phyloP scores from a whole-genome alignment of 768 basidiomycete genomes.

The Mycena galopus region DNA sequence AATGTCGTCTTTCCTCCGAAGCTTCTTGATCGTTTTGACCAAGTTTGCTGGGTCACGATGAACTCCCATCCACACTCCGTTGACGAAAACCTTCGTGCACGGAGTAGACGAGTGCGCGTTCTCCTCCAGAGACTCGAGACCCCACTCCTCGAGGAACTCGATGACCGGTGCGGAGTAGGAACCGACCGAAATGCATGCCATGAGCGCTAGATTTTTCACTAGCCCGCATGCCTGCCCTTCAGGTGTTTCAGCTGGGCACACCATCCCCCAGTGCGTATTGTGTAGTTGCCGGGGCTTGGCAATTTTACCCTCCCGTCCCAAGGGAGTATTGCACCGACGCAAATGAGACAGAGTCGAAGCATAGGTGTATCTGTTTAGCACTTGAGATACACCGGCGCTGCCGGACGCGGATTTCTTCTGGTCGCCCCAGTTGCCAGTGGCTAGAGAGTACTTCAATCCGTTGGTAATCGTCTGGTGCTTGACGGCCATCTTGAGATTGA shows the following conservation, averaged over 20 bases:
- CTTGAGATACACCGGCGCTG: constrained; percentile 98
- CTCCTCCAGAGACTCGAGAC: constrained; percentile 94
- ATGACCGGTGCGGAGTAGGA: constrained; percentile 96
- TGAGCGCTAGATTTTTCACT: constrained; percentile 97
- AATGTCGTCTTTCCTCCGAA: constrained; percentile 95
- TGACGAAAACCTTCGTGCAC: constrained; percentile 97
- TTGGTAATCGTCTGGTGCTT: constrained; percentile 98
- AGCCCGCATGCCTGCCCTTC: constrained; percentile 99
- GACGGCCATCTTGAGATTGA: constrained; percentile 91
- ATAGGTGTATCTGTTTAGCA: constrained; percentile 98
- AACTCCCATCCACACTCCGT: constrained; percentile 99
- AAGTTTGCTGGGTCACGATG: constrained; percentile 95
- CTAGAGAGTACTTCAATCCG: constrained; percentile 96
- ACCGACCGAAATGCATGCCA: constrained; percentile 98
- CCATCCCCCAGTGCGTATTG: constrained; percentile 99
- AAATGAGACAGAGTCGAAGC: constrained; percentile 98
- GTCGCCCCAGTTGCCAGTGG: constrained; percentile 99
- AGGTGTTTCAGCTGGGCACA: constrained; percentile 98
- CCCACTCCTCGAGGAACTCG: constrained; percentile 99
- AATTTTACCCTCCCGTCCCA: constrained; percentile 98
- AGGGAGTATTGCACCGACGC: constrained; percentile 97
- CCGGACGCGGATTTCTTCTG: constrained; percentile 99
- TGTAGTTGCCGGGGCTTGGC: constrained; percentile 99
- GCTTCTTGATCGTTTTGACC: constrained; percentile 92
- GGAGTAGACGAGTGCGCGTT: constrained; percentile 88